A percentile compares a stretch with the other conserved stretches of the same genome.
Conservation (phyloP, 225 moss, liverwort and hornwort species). For the Pleurozium schreberi region DNA sequence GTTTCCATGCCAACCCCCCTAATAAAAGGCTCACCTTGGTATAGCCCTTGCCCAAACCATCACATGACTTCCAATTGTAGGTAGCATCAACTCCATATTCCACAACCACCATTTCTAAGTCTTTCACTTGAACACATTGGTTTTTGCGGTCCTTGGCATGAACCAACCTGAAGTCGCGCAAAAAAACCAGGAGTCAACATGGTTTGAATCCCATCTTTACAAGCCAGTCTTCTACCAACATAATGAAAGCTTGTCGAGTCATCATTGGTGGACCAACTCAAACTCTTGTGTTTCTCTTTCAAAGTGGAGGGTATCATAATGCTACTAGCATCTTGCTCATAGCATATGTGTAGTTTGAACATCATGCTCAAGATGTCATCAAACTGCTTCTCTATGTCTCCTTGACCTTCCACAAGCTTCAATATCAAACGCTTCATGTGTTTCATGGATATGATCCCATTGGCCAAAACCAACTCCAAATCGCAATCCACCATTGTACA, state of each 20-base stretch:
- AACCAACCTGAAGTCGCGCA: not conserved
- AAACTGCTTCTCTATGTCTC: not conserved
- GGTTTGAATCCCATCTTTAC: not conserved
- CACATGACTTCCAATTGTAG: not conserved
- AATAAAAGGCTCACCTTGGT: not conserved
- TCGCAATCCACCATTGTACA: not conserved
- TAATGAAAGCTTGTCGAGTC: accelerated
- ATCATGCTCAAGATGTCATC: not conserved
- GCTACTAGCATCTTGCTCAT: not conserved
- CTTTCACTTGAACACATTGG: not conserved
- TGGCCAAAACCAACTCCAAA: not conserved
- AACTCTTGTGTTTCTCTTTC: not conserved
- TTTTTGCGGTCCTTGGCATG: not conserved
- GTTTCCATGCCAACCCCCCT: not conserved
- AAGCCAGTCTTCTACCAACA: not conserved
- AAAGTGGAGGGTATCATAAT: not conserved
- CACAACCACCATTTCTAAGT: not conserved
- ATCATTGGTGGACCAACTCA: not conserved
- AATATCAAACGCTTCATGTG: not conserved
- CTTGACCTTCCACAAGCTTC: not conserved
- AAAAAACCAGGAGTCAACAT: not conserved
- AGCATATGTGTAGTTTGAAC: not conserved
- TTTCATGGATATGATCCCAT: not conserved
- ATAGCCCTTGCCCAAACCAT: not conserved
- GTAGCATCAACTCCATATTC: not conserved